Conservation (phyloP, 257 asterid species). For the Gentiana dahurica region DNA sequence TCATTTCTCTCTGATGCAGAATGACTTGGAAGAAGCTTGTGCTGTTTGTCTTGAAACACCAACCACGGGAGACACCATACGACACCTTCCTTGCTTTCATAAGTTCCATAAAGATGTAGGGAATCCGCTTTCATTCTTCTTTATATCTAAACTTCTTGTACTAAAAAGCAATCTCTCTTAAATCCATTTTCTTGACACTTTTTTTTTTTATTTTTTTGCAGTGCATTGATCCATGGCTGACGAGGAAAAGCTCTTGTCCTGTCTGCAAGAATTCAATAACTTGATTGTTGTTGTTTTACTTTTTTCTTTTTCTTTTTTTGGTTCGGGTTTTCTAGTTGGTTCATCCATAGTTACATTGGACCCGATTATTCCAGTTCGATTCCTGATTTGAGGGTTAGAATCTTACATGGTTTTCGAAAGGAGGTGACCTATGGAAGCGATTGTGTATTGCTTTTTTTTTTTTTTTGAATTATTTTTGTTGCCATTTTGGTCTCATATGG, state of each 20-base stretch:
- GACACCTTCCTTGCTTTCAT: conserved; percentile 95
- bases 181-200: conserved; percentile 1
- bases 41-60: conserved; percentile 88
- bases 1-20: conserved; percentile 33
- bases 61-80: conserved; percentile 56
- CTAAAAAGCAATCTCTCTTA: not conserved
- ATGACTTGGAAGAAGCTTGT: conserved; percentile 60
- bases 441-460: no score
- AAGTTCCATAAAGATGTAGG: conserved; percentile 92
- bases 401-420: no score
- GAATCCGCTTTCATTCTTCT: not conserved
- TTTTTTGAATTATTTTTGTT: no score
- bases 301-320: no score
- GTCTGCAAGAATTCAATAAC: conserved; percentile 79
- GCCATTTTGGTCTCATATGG: no score
- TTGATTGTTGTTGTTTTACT: conserved; percentile 12
- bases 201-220: conserved; percentile 13
- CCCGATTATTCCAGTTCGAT: no score
- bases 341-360: no score
- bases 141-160: not conserved
- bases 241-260: conserved; percentile 73
- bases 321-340: no score
- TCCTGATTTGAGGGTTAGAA: no score
- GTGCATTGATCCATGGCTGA: conserved; percentile 98
- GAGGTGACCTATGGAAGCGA: no score